These are phyloP conservation scores for Mesembryanthemum crystallinum DNA, from an alignment of 148 eudicot species.

Conservation along the genomic window DNA sequence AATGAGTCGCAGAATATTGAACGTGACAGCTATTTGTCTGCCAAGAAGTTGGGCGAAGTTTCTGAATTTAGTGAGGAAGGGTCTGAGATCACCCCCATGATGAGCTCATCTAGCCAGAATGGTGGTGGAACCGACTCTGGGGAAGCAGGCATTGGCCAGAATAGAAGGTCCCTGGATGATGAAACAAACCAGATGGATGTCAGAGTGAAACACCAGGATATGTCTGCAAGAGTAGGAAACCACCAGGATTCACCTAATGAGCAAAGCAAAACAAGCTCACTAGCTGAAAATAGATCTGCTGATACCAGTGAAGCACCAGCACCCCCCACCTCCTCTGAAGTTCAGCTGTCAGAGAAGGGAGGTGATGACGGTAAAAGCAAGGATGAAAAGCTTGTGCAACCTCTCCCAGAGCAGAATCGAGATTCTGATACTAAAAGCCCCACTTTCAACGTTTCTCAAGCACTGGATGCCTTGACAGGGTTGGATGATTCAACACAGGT, in stretches of 20 bases:
- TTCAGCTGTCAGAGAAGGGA: conserved; percentile 38
- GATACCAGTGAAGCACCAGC: conserved; percentile 37
- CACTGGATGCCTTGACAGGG: conserved; percentile 75
- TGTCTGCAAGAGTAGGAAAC: conserved; percentile 25
- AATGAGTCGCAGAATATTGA: conserved; percentile 24
- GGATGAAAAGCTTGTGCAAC: conserved; percentile 40
- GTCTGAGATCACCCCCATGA: conserved; percentile 29
- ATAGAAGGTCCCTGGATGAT: conserved; percentile 26
- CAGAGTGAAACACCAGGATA: conserved; percentile 28
- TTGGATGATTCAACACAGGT: conserved; percentile 93
- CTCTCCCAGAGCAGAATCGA: conserved; percentile 37
- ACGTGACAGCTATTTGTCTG: conserved; percentile 27
- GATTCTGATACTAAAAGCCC: conserved; percentile 35
- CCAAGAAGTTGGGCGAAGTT: conserved; percentile 31
- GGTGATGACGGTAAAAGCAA: conserved; percentile 32
- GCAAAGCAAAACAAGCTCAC: conserved; percentile 31
- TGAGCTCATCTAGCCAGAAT: conserved; percentile 18
- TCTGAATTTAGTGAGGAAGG: conserved; percentile 33
- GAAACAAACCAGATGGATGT: conserved; percentile 28
- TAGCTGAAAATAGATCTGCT: conserved; percentile 27
- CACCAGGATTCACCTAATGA: conserved; percentile 29
- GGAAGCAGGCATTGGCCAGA: conserved; percentile 27
- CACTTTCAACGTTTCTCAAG: conserved; percentile 63
- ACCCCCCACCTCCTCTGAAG: conserved; percentile 33
- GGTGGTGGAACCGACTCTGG: conserved; percentile 27